A percentile compares a stretch with the other conserved stretches of the same genome.
Conservation (phyloP, 1,284 basidiomycete genomes). For the Clitocybe nebularis region DNA sequence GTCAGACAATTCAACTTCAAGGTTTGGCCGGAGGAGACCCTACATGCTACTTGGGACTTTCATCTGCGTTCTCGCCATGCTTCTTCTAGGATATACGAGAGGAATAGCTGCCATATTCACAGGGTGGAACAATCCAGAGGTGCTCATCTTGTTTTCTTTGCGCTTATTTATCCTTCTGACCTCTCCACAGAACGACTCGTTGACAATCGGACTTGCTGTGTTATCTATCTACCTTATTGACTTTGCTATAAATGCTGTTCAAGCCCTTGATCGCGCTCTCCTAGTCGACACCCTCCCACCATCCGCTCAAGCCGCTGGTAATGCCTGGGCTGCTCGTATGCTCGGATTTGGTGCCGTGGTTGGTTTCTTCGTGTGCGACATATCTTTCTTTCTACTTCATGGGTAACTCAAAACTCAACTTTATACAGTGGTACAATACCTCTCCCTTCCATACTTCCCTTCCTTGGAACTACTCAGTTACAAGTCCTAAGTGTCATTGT, state of each 20-base stretch:
- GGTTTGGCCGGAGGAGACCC: conserved; percentile 80
- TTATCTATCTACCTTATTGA: conserved; percentile 88
- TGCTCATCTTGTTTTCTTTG: conserved; percentile 17
- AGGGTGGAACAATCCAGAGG: conserved; percentile 25
- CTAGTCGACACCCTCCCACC: conserved; percentile 71
- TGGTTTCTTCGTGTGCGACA: conserved; percentile 81
- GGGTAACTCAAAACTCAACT: conserved; percentile 1
- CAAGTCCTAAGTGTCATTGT: conserved; percentile 68
- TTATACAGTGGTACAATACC: conserved; percentile 67
- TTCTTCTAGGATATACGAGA: conserved; percentile 83
- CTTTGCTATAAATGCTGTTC: conserved; percentile 90
- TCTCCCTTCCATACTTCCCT: conserved; percentile 60
- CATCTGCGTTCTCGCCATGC: conserved; percentile 70
- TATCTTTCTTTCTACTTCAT: conserved; percentile 1
- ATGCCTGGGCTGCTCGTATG: conserved; percentile 95
- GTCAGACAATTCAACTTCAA: conserved; percentile 85
- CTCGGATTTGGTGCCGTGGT: conserved; percentile 77
- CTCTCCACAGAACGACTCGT: conserved; percentile 36
- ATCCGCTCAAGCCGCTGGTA: conserved; percentile 77
- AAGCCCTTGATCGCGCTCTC: conserved; percentile 81
- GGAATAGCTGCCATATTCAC: conserved; percentile 67
- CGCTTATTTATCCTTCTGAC: conserved; percentile 29
- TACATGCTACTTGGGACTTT: conserved; percentile 78
- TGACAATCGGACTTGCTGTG: conserved; percentile 80
- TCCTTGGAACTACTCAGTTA: conserved; percentile 75